A percentile compares a stretch with the other conserved stretches of the same genome.
These are phyloP conservation scores for Oryza coarctata DNA, from an alignment of 176 grass and related monocot species.

Conservation along the genomic window DNA sequence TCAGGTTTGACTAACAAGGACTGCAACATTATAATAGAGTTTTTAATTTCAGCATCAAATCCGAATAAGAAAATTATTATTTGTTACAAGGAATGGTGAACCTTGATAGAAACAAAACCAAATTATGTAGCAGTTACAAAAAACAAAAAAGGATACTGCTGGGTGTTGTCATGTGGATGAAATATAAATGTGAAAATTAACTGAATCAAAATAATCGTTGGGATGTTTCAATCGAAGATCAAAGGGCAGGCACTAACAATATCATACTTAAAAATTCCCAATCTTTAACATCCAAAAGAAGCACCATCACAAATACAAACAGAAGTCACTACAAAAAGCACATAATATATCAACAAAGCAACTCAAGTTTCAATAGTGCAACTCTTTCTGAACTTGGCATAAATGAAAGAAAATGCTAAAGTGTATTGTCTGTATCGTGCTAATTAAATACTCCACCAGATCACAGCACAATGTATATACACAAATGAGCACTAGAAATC, in stretches of 20 bases:
- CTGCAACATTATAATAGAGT: background rate
- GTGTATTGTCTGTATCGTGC: background rate
- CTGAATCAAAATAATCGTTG: background rate
- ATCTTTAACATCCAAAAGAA: slow-evolving; percentile 18
- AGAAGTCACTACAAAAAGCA: background rate
- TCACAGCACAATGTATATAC: slow-evolving; percentile 1
- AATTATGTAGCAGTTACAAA: background rate
- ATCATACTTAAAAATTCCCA: background rate
- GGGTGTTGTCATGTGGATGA: background rate
- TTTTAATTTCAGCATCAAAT: slow-evolving; percentile 1
- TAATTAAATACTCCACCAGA: background rate
- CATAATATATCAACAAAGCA: background rate
- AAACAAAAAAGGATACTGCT: background rate
- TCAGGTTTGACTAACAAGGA: background rate
- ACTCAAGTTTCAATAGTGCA: background rate
- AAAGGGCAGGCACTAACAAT: slow-evolving; percentile 9
- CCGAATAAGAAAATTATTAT: background rate
- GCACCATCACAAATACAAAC: slow-evolving; percentile 1
- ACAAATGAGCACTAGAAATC: background rate
- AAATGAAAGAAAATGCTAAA: background rate
- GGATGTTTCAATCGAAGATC: background rate
- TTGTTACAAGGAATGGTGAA: background rate
- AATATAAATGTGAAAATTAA: background rate
- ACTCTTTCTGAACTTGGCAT: slow-evolving; percentile 3
- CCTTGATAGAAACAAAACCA: background rate